Evolutionary conservation across 2,329 filamentous ascomycete species (phyloP), one percentile per base, ranked within the genome.

Genomic region (Xylariaceae sp.): DNA sequence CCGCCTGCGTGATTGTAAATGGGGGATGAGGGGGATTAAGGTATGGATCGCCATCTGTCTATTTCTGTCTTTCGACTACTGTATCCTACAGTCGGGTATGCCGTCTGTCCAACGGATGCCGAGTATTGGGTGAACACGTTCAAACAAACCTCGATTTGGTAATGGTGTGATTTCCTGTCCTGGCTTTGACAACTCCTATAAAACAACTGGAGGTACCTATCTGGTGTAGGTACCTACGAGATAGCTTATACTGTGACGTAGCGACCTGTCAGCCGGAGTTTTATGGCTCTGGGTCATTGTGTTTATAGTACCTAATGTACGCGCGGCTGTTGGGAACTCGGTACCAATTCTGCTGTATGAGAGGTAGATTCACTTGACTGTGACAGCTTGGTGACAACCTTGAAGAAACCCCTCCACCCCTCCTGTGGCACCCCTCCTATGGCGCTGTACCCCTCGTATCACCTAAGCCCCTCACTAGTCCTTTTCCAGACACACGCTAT

Each of bases 381-480:
- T 48, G 50, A 54, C 37, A 24, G 31, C 28, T 47, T 39, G 16
- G 23, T 33, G 24, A 28, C 28, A 31, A 31, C 28, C 28, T 26
- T 34, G 21, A 47, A 33, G 23, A 45, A 21, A 37, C 39, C 23
- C 47, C 16, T 31, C 43, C 47, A 47, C 47, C 55, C 37, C 56
- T 40, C 52, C 16, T 21, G 19, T 14, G 14, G 23, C 31, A 8
- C 43, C 28, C 34, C 48, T 17, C 28, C 34, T 12, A 45, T 24
- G 31, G 47, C 47, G n/a, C n/a, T n/a, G n/a, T n/a, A n/a, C n/a
- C n/a, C n/a, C n/a, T n/a, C n/a, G n/a, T 50, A 14, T 28, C 14
- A 23, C 43, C 54, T 34, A 54, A 44, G 61, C 69, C 69, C 66
- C 69, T 67, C 68, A 69, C 67, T 71, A 69, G 53, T 43, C 65